Base-by-base conservation (phyloP, 1,139 yeast genomes). In the Geotrichum reessii region DNA sequence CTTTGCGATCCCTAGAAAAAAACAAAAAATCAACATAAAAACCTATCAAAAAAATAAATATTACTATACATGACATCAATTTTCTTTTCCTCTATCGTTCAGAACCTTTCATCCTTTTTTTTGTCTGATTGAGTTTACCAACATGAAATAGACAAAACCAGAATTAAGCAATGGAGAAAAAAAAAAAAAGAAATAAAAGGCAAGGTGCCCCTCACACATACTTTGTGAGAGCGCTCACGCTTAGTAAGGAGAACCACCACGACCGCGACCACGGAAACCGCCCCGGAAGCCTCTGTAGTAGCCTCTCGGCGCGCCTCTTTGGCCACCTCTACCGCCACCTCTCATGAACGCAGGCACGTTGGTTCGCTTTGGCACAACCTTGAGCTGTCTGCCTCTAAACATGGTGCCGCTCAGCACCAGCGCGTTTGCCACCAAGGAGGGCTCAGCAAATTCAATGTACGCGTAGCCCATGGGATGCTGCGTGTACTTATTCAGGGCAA, bases 381-480 rank as follows among this genome's bases (percentile, higher is more conserved):
- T 87, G 65, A 89, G 76, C 53, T 80, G 81, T 61, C 96, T 78
- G 42, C 86, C 92, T 64, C 85, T 78, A 66, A 89, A 83, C 53
- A 76, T 75, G 3, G 83, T 74, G 37, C 88, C 95, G 66, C 86
- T 85, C 64, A 86, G 77, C 9, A 80, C 80, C 49, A 87, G 77
- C 0, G 96, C 95, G 63, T 81, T 78, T 21, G 81, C 75, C 1
- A 87, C 93, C 3, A 81, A 78, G 19, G 80, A 80, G 1, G 80
- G 80, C 67, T 83, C 85, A 42, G 84, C 82, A 69, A 87, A 88
- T 69, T 89, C 96, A 65, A 89, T 80, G 71, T 88, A 89, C 0
- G 96, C 96, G 73, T 80, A 88, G 3, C 96, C 96, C 71, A 86
- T 87, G 47, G 96, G 95, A 63, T 80, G 84, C 1, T 95, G 95